Evolutionary conservation across 208 protist species (phyloP).

Genomic region (Trypanosoma lewisi): DNA sequence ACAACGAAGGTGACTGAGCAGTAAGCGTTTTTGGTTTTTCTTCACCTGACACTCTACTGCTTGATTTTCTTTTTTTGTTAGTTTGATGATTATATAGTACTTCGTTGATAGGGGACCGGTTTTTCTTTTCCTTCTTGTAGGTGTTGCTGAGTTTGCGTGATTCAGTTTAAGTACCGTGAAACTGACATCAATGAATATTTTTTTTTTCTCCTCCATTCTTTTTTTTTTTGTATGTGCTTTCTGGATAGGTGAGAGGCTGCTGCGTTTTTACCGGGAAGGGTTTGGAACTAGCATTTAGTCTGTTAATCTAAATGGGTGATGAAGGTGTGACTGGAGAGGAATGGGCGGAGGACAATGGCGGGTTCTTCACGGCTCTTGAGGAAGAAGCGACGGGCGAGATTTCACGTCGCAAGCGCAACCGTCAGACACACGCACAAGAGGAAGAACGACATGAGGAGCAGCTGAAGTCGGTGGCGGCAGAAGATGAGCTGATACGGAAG

Average conservation of each 20-base stretch:
- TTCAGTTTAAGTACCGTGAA: no score
- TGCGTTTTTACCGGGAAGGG: background rate
- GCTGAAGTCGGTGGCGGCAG: slow-evolving; percentile 4
- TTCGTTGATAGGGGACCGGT: slow-evolving; percentile 6
- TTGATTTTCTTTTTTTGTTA: slow-evolving; percentile 15
- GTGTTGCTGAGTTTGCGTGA: slow-evolving; percentile 10
- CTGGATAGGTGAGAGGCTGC: background rate
- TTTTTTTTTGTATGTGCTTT: background rate
- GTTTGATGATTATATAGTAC: slow-evolving; percentile 17
- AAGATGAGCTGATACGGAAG: slow-evolving; percentile 27
- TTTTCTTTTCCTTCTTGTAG: slow-evolving; percentile 5
- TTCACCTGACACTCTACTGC: background rate
- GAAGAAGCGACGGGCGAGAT: slow-evolving; percentile 24
- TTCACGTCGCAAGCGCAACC: slow-evolving; percentile 50
- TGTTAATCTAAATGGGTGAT: background rate
- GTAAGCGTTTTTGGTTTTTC: slow-evolving; percentile 25
- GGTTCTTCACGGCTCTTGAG: slow-evolving; percentile 67
- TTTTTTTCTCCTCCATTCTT: slow-evolving; percentile 8
- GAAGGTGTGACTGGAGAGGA: slow-evolving; percentile 30
- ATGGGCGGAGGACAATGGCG: slow-evolving; percentile 54
- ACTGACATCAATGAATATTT: no score
- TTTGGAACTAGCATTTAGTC: background rate
- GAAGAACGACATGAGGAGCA: slow-evolving; percentile 15
- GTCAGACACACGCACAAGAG: slow-evolving; percentile 31
- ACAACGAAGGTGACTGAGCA: slow-evolving; percentile 79